Base-by-base conservation (phyloP, 257 asterid genomes). In the Misopates orontium region DNA sequence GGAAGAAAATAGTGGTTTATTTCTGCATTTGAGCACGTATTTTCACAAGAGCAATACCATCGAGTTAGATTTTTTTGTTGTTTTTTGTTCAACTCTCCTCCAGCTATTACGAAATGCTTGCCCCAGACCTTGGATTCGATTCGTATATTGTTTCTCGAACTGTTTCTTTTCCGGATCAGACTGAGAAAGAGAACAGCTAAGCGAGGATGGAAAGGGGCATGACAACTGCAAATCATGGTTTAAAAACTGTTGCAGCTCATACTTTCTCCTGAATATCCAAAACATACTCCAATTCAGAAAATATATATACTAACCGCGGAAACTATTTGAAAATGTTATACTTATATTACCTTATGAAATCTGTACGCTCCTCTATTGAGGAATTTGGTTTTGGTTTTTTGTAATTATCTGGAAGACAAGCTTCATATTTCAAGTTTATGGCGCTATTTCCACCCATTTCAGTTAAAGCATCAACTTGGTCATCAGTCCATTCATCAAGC, bases 401-500 rank as follows among this genome's bases (percentile, higher is more conserved):
- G 25, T 51, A 80, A 60, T 77, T 77, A 12, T 81, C 91, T 4
- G 95, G 98, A 60, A 91, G 74, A 66, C 56, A 42, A 57, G 95
- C 94, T 78, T 91, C 98, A 28, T 80, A 91, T 75, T 83, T 89
- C 78, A 72, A 68, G 75, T 91, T 91, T 47, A 86, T 89, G 0
- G 80, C 80, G 24, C 56, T 59, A 71, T 91, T 91, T 66, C 98
- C 98, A 58, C 98, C 98, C 89, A 80, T 71, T 59, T 79, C 85
- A 25, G 59, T 75, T 28, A 92, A 77, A 23, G 79, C 76, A 78
- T 92, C 98, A 58, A 92, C 98, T 71, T 85, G 93, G 57, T 85
- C 98, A 55, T 84, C 73, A 15, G 96, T 92, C 98, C 98, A 92
- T 55, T 91, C 98, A 52, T 91, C 98, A 20, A 91, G 86, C 71